Percentiles rank a stretch among this genome's conserved stretches.
phyloP scores from a whole-genome alignment of 139 green algal genomes.

The Tetraselmis chui region DNA sequence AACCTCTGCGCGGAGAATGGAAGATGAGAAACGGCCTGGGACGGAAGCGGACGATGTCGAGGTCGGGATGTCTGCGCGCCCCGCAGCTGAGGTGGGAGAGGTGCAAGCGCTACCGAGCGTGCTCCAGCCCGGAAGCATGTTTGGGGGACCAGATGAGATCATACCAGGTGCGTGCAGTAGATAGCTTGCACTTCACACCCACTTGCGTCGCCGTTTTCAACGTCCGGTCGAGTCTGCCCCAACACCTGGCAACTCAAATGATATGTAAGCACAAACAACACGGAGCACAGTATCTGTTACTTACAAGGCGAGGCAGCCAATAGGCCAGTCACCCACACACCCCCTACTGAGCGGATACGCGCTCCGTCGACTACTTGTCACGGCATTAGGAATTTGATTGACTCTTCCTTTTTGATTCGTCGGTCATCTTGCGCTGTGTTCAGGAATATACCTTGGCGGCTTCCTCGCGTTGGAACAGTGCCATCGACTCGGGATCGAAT shows the following conservation, averaged over 20 bases:
- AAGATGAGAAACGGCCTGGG: too few species aligned
- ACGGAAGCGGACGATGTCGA: too few species aligned
- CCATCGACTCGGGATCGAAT: not conserved
- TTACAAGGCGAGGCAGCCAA: too few species aligned
- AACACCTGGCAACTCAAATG: not conserved
- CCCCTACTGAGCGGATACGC: not conserved
- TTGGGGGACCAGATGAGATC: not conserved
- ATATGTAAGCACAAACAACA: not conserved
- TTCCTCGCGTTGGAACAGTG: not conserved
- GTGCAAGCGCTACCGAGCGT: too few species aligned
- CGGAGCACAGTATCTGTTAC: too few species aligned
- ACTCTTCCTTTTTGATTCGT: not conserved
- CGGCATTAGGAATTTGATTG: not conserved
- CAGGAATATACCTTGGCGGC: not conserved
- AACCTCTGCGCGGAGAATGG: too few species aligned
- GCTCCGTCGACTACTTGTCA: not conserved
- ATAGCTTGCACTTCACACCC: too few species aligned
- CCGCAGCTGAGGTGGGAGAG: too few species aligned
- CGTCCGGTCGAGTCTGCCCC: not conserved
- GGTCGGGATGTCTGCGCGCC: too few species aligned
- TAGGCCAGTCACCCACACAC: not conserved
- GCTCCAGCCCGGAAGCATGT: not conserved
- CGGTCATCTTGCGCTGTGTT: too few species aligned
- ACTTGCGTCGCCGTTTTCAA: too few species aligned
- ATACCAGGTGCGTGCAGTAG: not conserved